Evolutionary conservation across 176 grass and related monocot species (phyloP).

Genomic region (Oryza meyeriana): DNA sequence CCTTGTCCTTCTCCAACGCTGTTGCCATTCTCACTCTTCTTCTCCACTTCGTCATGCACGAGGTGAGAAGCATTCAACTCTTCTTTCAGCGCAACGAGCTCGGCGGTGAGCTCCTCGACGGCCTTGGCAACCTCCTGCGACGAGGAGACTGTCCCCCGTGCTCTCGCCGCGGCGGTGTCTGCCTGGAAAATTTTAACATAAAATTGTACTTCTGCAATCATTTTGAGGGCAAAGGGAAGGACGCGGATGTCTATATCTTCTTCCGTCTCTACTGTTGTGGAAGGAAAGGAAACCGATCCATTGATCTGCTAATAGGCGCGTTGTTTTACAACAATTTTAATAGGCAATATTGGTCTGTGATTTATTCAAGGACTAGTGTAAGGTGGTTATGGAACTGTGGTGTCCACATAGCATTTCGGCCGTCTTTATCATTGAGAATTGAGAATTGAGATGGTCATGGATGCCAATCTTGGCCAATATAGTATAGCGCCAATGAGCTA

Average conservation of each 20-base stretch:
- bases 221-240: no score
- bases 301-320: no score
- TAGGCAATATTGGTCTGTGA: no score
- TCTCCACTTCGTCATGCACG: slow-evolving; percentile 51
- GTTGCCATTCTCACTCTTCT: slow-evolving; percentile 36
- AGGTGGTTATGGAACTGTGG: neutral
- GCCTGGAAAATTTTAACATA: no score
- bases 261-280: no score
- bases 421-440: neutral
- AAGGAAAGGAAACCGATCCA: no score
- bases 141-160: slow-evolving; percentile 18
- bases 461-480: neutral
- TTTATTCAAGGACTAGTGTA: neutral
- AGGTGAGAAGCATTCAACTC: slow-evolving; percentile 49
- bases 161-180: slow-evolving; percentile 13
- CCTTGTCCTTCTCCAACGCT: slow-evolving; percentile 56
- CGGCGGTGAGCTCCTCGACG: slow-evolving; percentile 40
- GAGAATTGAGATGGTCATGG: neutral
- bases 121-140: slow-evolving; percentile 29
- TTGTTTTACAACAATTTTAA: no score
- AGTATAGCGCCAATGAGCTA: slow-evolving; percentile 1
- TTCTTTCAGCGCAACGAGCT: slow-evolving; percentile 33
- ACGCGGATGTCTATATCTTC: no score
- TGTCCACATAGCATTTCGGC: slow-evolving; percentile 2
- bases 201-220: no score